Evolutionary conservation across 2,329 filamentous ascomycete genomes (phyloP), one percentile per base, ranked within the genome.

Genomic region (Rasamsonia emersonii): DNA sequence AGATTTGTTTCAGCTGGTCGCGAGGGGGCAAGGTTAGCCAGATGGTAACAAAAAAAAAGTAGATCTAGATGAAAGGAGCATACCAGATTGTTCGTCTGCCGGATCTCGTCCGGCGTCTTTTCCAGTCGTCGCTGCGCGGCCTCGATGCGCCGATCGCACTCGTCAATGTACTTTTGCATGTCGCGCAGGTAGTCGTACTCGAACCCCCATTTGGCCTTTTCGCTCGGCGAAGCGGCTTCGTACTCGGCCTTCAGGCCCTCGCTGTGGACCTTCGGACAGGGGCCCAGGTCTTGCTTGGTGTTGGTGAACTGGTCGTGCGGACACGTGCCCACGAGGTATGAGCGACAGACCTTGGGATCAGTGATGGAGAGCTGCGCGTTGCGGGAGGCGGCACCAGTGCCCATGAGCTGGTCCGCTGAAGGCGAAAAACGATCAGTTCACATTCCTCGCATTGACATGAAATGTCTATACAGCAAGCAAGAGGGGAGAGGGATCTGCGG

Each of bases 291-390:
- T 71, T 96, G 88, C 67, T 95, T 96, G 27, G 91, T 98, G 65
- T 98, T 98, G 44, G 89, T 98, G 73, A 98, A 98, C 53, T 98
- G 85, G 57, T 98, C 91, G 69, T 96, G 89, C 1, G 91, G 91
- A 59, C 91, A 98, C 37, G 85, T 93, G 49, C 91, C 91, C 41
- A 77, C 86, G 30, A 98, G 75, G 60, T 89, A 96, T 11, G 88
- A 95, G 34, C 86, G 84, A 68, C 91, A 98, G 49, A 94, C 84
- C 64, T 93, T 95, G 33, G 83, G 73, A 60, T 96, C 91, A 38
- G 79, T 91, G 49, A 98, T 82, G 42, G 82, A 81, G 47, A 96
- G 75, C 59, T 93, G 83, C 23, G 83, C 75, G 46, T 79, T 77
- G 65, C 81, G 83, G 29, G 80, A 79, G 37, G 75, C 70, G 37